Evolutionary conservation across 164 flowering plant species (phyloP), one percentile per base, ranked within the genome.

Genomic region (Warburgia ugandensis): DNA sequence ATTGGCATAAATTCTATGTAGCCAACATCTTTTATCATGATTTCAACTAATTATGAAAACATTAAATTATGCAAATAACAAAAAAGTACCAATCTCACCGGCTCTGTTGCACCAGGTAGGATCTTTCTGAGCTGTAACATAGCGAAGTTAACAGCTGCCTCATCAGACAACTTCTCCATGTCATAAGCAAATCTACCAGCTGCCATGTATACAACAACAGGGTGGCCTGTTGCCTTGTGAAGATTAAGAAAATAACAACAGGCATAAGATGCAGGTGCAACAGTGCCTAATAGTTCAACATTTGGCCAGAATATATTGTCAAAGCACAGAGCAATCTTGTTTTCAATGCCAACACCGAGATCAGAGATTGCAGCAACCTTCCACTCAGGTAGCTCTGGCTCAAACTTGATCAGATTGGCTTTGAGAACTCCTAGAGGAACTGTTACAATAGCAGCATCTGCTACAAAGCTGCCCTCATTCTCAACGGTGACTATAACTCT

Each of bases 181-280:
- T 92, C 94, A 55, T 55, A 61, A 13, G 98, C 94, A 48, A 86
- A 71, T 67, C 79, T 71, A 29, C 98, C 98, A 21, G 96, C 88
- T 58, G 96, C 87, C 98, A 92, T 92, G 59, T 92, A 92, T 27
- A 92, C 94, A 31, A 92, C 95, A 16, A 83, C 96, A 49, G 82
- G 54, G 52, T 81, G 82, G 41, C 90, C 86, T 1, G 98, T 85
- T 20, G 98, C 96, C 71, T 92, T 92, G 68, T 91, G 96, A 48
- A 91, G 96, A 60, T 91, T 91, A 16, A 91, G 71, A 50, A 91
- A 87, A 75, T 87, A 92, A 68, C 96, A 80, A 73, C 98, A 92
- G 36, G 61, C 79, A 62, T 85, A 83, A 36, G 98, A 58, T 30
- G 84, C 75, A 2, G 86, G 77, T 1, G 98, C 82, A 64, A 92